Evolutionary conservation across 2,329 filamentous ascomycete genomes (phyloP).

Genomic region (Scedosporium aurantiacum): DNA sequence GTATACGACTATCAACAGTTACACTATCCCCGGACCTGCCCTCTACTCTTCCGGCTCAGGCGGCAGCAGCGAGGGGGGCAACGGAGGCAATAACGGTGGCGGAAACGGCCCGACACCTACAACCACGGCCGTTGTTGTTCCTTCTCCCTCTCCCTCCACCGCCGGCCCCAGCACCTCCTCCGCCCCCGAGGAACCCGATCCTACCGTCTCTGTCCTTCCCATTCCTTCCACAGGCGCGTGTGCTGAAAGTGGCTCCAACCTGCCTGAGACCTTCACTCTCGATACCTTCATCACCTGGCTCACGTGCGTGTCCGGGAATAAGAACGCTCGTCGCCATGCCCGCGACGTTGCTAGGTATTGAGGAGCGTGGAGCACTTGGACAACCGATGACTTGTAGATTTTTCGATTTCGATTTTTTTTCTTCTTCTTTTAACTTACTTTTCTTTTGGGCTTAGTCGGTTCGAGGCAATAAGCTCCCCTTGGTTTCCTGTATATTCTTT

Average conservation of each 20-base stretch:
- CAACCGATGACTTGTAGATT: background rate
- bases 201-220: background rate
- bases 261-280: constrained; percentile 8
- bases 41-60: constrained; percentile 10
- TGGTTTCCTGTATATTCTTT: too few species aligned
- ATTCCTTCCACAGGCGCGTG: background rate
- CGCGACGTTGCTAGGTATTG: background rate
- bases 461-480: too few species aligned
- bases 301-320: background rate
- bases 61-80: background rate
- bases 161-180: background rate
- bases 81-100: background rate
- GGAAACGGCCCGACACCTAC: background rate
- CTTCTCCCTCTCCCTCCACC: background rate
- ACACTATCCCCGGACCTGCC: constrained; percentile 18
- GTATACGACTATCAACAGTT: constrained; percentile 16
- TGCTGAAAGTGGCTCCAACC: background rate
- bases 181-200: background rate
- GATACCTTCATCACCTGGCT: constrained; percentile 8
- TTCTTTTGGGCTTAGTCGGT: too few species aligned
- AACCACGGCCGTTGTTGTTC: background rate
- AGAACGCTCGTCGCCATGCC: constrained; percentile 2
- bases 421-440: background rate
- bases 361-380: too few species aligned
- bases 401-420: background rate